Percentiles rank a stretch among this genome's conserved stretches.
These are phyloP conservation scores for Penicillium sp. DNA, from an alignment of 2,329 filamentous ascomycete genomes.

Conservation along the genomic window DNA sequence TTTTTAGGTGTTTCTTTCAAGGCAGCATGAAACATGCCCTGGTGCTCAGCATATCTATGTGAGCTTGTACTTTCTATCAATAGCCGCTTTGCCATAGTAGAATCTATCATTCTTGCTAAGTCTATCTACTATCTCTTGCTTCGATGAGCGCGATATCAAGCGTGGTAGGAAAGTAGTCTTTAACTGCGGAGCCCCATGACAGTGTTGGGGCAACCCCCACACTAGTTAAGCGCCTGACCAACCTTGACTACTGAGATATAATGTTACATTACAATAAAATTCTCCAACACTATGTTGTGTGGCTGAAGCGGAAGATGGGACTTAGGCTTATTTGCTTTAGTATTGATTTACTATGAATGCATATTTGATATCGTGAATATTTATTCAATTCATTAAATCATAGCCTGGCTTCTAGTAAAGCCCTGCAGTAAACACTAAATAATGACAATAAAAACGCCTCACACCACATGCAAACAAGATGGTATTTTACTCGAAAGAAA, in stretches of 20 bases:
- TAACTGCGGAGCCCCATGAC: background rate
- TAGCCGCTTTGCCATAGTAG: background rate
- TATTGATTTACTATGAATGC: background rate
- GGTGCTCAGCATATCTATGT: background rate
- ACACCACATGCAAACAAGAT: slow-evolving; percentile 24
- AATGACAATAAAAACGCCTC: background rate
- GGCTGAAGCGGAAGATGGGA: no score
- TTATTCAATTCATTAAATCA: slow-evolving; percentile 4
- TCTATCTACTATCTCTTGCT: background rate
- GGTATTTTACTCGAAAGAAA: slow-evolving; percentile 24
- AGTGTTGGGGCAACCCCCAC: background rate
- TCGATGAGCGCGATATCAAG: background rate
- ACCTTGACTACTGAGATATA: background rate
- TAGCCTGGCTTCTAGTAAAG: background rate
- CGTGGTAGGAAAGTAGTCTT: background rate
- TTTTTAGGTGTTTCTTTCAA: background rate
- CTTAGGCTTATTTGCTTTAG: background rate
- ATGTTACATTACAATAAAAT: background rate
- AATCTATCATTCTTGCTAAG: slow-evolving; percentile 1
- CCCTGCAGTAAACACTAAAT: background rate
- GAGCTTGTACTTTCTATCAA: slow-evolving; percentile 1
- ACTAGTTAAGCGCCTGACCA: background rate
- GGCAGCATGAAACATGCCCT: slow-evolving; percentile 1
- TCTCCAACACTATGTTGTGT: background rate
- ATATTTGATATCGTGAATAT: background rate